These are phyloP conservation scores for Pyrenophora tritici-repentis DNA, from an alignment of 2,329 filamentous ascomycete genomes.

Conservation along the genomic window DNA sequence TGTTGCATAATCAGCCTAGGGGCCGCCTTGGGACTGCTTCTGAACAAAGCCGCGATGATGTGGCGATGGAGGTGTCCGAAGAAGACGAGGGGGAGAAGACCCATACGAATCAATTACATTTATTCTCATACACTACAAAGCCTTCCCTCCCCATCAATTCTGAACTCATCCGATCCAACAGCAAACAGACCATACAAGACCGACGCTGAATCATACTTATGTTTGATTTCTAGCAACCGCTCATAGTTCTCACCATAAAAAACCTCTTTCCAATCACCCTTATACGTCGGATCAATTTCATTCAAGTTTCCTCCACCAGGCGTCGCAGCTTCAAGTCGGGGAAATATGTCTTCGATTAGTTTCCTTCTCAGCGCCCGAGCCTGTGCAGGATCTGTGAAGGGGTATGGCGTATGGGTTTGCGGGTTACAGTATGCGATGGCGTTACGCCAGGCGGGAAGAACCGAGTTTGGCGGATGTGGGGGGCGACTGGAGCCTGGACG, in stretches of 20 bases:
- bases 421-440: constrained; percentile 4
- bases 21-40: no score
- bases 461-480: background rate
- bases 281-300: constrained; percentile 9
- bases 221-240: constrained; percentile 5
- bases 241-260: constrained; percentile 10
- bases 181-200: constrained; percentile 16
- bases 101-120: no score
- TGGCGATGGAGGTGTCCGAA: no score
- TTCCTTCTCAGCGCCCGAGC: background rate
- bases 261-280: constrained; percentile 1
- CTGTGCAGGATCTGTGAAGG: no score
- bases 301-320: constrained; percentile 12
- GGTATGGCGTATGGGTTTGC: background rate
- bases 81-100: no score
- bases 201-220: constrained; percentile 16
- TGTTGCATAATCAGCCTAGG: no score
- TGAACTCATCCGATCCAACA: constrained; percentile 17
- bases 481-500: no score
- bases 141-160: background rate
- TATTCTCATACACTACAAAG: no score
- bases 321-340: constrained; percentile 1
- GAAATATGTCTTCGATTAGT: no score
- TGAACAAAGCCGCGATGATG: no score
- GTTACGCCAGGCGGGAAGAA: constrained; percentile 8